These are phyloP conservation scores for Dactylellina parvicollis DNA, from an alignment of 2,329 filamentous ascomycete species.

Conservation along the genomic window DNA sequence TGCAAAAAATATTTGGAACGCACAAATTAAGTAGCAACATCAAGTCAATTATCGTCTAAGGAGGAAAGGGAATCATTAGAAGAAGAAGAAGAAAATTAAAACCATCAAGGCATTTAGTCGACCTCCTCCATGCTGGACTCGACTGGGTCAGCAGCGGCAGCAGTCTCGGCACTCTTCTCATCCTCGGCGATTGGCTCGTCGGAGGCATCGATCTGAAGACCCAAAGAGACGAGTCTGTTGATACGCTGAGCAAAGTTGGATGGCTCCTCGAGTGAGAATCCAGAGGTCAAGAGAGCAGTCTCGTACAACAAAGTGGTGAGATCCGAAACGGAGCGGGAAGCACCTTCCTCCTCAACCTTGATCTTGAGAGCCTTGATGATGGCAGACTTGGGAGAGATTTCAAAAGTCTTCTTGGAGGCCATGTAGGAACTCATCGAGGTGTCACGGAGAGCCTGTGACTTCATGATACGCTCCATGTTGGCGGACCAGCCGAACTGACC, in stretches of 20 bases:
- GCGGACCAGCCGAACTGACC: slow-evolving; percentile 99
- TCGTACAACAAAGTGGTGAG: slow-evolving; percentile 98
- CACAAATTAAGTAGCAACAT: slow-evolving; percentile 33
- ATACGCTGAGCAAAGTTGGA: slow-evolving; percentile 98
- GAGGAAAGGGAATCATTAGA: slow-evolving; percentile 32
- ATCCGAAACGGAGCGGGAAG: slow-evolving; percentile 98
- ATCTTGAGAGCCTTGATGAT: slow-evolving; percentile 99
- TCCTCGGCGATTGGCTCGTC: slow-evolving; percentile 75
- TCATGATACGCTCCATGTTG: slow-evolving; percentile 99
- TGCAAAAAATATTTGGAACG: slow-evolving; percentile 33
- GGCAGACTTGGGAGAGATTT: slow-evolving; percentile 98
- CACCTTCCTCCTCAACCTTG: slow-evolving; percentile 97
- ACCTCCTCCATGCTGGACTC: slow-evolving; percentile 99
- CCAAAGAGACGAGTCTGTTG: slow-evolving; percentile 98
- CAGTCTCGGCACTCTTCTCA: slow-evolving; percentile 68
- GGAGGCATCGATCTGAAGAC: slow-evolving; percentile 91
- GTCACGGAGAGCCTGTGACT: slow-evolving; percentile 99
- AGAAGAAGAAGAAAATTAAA: slow-evolving; percentile 1
- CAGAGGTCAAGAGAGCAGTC: slow-evolving; percentile 97
- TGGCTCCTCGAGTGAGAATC: slow-evolving; percentile 99
- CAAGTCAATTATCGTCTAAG: slow-evolving; percentile 21
- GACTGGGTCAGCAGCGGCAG: slow-evolving; percentile 68
- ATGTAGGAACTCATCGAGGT: slow-evolving; percentile 99
- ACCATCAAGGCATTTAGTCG: slow-evolving; percentile 72
- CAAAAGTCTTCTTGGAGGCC: slow-evolving; percentile 99